Evolutionary conservation across 805 yeast genomes (phyloP).

Genomic region (Barnettozyma sucrosica): DNA sequence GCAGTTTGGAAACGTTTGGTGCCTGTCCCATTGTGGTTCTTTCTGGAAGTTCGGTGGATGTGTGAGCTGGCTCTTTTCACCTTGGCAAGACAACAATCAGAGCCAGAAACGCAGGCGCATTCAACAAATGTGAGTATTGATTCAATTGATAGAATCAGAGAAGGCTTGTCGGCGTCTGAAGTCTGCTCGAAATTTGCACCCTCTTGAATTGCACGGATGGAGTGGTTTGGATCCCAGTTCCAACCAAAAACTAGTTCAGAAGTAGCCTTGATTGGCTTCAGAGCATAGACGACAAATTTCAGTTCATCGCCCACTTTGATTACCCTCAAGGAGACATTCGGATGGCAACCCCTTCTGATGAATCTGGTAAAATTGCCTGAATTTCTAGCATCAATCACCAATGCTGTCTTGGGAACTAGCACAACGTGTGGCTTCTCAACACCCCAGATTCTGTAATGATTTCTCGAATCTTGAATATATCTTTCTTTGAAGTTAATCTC

Average conservation of each 20-base stretch:
- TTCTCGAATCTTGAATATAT: slow-evolving; percentile 59
- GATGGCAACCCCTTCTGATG: slow-evolving; percentile 67
- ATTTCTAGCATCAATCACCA: slow-evolving; percentile 76
- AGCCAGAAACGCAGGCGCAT: slow-evolving; percentile 49
- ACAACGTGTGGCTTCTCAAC: slow-evolving; percentile 56
- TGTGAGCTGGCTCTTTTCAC: slow-evolving; percentile 58
- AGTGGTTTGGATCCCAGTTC: slow-evolving; percentile 85
- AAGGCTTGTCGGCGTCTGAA: slow-evolving; percentile 45
- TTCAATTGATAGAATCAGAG: slow-evolving; percentile 56
- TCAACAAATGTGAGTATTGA: slow-evolving; percentile 56
- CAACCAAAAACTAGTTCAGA: slow-evolving; percentile 75
- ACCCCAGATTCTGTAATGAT: slow-evolving; percentile 75
- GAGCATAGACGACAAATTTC: slow-evolving; percentile 52
- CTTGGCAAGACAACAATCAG: slow-evolving; percentile 52
- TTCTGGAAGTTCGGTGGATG: slow-evolving; percentile 46
- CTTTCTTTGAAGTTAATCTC: slow-evolving; percentile 60
- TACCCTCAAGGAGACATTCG: slow-evolving; percentile 64
- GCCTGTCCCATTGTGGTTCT: slow-evolving; percentile 22
- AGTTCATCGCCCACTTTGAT: slow-evolving; percentile 34
- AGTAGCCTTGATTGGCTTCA: slow-evolving; percentile 50
- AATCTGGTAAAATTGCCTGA: slow-evolving; percentile 74
- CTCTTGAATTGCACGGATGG: slow-evolving; percentile 51
- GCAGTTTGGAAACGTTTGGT: slow-evolving; percentile 27
- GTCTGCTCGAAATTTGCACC: slow-evolving; percentile 47
- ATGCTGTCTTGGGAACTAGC: slow-evolving; percentile 50